Base-by-base conservation (phyloP, 805 yeast species). In the Scheffersomyces amazonensis region DNA sequence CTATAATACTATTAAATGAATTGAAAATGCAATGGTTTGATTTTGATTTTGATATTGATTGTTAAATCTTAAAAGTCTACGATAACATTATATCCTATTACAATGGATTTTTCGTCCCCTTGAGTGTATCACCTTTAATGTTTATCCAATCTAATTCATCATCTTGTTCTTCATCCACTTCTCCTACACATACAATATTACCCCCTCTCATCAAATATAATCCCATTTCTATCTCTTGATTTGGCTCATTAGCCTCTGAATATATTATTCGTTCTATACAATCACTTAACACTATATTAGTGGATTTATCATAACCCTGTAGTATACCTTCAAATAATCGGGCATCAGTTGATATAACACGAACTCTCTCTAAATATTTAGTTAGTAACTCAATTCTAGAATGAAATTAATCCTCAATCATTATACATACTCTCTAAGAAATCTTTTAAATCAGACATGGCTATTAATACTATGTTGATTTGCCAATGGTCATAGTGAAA, bases 261-360 rank as follows among this genome's bases (percentile, higher is more conserved):
- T 65, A 67, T 31, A 80, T 66, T 13, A 78, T 53, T 34, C 82
- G 57, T 51, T 81, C 85, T 16, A 62, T 54, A 13, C 83, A 71
- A 29, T 69, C 58, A 2, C 76, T 60, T 29, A 83, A 58, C 28
- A 83, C 64, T 24, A 84, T 50, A 51, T 84, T 84, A 17, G 85
- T 76, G 32, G 77, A 67, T 44, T 79, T 76, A 54, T 84, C 91
- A 49, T 67, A 83, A 5, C 90, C 88, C 46, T 61, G 62, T 16
- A 69, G 60, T 16, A 50, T 55, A 3, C 75, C 75, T 48, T 67
- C 72, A 42, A 66, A 69, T 25, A 65, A 50, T 30, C 75, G 53
- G 19, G 64, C 73, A 50, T 69, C 75, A 9, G 73, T 61, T n/a
- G 73, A 60, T 42, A 69, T 58, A 11, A 69, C 58, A 41, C 68